These are phyloP conservation scores for Dictyostelium brefeldianum DNA, from an alignment of 78 protist genomes.

Conservation along the genomic window DNA sequence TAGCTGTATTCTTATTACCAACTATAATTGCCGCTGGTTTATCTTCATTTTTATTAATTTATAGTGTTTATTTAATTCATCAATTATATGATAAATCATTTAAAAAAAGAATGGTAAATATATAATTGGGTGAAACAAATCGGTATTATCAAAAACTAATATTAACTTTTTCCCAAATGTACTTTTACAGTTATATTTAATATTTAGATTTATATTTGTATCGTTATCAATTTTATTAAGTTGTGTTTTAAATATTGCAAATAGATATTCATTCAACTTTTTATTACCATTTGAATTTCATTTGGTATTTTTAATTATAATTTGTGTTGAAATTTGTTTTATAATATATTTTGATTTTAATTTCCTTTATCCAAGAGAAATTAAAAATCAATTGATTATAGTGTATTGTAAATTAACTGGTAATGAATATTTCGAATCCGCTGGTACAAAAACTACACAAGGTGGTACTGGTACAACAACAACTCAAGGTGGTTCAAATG, in stretches of 20 bases:
- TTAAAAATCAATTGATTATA: background rate
- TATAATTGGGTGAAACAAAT: no score
- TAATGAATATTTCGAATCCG: background rate
- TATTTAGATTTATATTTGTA: constrained; percentile 5
- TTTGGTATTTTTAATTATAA: constrained; percentile 1
- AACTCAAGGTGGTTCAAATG: background rate
- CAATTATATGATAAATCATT: background rate
- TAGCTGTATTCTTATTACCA: background rate
- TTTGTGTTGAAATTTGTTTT: background rate
- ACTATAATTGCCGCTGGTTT: background rate
- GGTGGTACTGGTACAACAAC: background rate
- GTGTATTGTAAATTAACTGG: background rate
- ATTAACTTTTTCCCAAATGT: background rate
- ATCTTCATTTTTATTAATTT: background rate
- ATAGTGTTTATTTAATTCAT: background rate
- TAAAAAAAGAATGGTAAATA: constrained; percentile 15
- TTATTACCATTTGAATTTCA: constrained; percentile 19
- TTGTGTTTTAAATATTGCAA: background rate
- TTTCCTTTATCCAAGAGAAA: background rate
- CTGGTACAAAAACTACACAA: background rate
- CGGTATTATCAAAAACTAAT: background rate
- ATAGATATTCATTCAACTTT: background rate
- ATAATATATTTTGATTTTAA: constrained; percentile 5
- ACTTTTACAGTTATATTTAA: background rate
- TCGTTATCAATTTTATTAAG: background rate